Evolutionary conservation across 257 asterid genomes (phyloP).

Genomic region (Solanum virginianum): DNA sequence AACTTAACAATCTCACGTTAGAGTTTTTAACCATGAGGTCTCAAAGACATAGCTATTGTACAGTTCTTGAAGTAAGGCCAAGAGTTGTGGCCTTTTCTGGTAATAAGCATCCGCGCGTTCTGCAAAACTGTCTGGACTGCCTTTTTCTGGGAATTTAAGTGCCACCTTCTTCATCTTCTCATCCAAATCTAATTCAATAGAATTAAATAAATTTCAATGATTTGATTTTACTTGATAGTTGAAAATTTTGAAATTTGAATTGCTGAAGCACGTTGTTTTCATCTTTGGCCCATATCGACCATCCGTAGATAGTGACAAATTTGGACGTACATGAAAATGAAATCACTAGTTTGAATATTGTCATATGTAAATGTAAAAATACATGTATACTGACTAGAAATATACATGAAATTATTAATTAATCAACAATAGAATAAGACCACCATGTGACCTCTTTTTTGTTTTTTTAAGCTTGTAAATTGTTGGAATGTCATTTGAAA

Average conservation of each 20-base stretch:
- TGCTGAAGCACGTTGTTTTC: neutral
- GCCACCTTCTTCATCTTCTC: slow-evolving; percentile 63
- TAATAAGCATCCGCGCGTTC: slow-evolving; percentile 71
- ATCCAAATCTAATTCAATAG: slow-evolving; percentile 52
- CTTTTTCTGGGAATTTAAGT: slow-evolving; percentile 20
- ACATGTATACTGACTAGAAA: neutral
- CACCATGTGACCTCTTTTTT: neutral
- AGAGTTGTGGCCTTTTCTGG: slow-evolving; percentile 76
- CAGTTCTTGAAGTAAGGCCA: slow-evolving; percentile 58
- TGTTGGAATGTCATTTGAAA: neutral
- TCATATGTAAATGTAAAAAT: neutral
- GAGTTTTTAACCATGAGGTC: neutral
- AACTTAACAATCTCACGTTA: neutral
- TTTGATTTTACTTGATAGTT: neutral
- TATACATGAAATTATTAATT: neutral
- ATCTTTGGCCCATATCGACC: neutral
- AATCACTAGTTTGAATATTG: neutral
- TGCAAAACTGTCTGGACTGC: slow-evolving; percentile 53
- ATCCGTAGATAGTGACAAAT: neutral
- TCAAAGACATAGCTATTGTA: slow-evolving; percentile 57
- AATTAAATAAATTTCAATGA: neutral
- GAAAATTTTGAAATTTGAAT: neutral
- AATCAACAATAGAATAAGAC: neutral
- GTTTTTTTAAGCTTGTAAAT: neutral
- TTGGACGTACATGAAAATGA: neutral